Evolutionary conservation across 352 stramenopile species (phyloP), one percentile per base, ranked within the genome.

Genomic region (Phytophthora sp.): DNA sequence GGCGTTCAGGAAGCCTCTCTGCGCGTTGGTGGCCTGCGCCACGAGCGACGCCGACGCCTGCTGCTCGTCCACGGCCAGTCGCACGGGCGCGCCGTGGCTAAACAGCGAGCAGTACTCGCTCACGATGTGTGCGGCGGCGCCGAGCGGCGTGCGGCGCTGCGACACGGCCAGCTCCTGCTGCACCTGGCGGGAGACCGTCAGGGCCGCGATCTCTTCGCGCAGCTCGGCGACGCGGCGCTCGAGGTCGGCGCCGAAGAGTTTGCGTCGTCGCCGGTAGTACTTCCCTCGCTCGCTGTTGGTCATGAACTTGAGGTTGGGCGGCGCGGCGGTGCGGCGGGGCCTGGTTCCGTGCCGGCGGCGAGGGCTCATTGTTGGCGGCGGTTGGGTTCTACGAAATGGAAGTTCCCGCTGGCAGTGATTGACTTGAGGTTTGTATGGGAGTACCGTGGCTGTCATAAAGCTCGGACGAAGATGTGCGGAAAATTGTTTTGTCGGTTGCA

Each of bases 201-300:
- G 66, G 8, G 55, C 46, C 3, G 72, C 63, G 45, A 91, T 74
- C 60, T 90, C 68, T 32, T 76, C 69, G 18, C 74, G 77, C 17
- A 92, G 69, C 5, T 73, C 51, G 38, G 64, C 58, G 18, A 92
- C 77, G 4, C 54, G 46, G 0, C 54, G 21, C 11, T 76, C 44
- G 9, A 90, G 53, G 5, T 74, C 46, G 27, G 64, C 61, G 6
- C 76, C 59, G 61, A 87, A 88, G 42, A 69, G 53, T 49, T 87
- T 85, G 24, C 78, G 69, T 42, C 72, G 68, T 26, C 66, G 74
- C 32, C 81, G 78, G 56, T 90, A 88, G 18, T 87, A 82, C 58
- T 90, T 90, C 17, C 76, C 75, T 3, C 80, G 77, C 49, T 89
- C 80, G 52, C 80, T 89, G 52, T 87, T 89, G 52, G 55, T 75